Percentiles rank a stretch among this genome's conserved stretches.
phyloP scores from a whole-genome alignment of 257 asterid species.

The Penstemon davidsonii region DNA sequence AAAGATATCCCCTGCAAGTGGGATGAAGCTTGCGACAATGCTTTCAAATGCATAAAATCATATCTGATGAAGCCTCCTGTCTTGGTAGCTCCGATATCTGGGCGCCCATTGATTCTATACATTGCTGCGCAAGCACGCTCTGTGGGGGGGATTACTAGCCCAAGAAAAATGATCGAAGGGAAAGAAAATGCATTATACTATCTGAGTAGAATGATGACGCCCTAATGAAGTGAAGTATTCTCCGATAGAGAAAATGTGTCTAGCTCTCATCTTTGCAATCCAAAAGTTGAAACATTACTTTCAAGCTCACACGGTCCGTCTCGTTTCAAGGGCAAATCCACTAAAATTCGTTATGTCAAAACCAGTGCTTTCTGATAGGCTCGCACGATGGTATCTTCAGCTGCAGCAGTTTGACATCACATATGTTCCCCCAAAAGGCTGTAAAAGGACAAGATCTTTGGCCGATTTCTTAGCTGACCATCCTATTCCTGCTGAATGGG shows the following conservation, averaged over 20 bases:
- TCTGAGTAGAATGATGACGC: not conserved
- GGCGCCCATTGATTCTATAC: not conserved
- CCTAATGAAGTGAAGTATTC: not conserved
- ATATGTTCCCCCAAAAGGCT: no score
- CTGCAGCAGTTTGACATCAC: not conserved
- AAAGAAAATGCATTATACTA: not conserved
- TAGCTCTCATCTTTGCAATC: not conserved
- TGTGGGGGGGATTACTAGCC: not conserved
- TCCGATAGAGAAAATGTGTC: not conserved
- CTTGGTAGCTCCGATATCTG: not conserved
- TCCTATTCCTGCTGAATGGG: no score
- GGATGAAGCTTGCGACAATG: no score
- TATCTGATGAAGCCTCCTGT: no score
- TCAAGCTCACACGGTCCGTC: not conserved
- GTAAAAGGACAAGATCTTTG: no score
- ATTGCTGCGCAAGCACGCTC: not conserved
- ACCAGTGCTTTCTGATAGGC: not conserved
- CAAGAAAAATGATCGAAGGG: not conserved
- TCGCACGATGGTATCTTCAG: not conserved
- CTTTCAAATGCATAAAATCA: no score
- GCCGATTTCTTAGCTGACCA: no score
- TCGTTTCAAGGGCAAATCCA: no score
- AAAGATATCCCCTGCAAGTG: no score
- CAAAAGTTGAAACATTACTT: not conserved
- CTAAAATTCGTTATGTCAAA: not conserved